These are phyloP conservation scores for Gentiana dahurica DNA, from an alignment of 257 asterid species.

Conservation along the genomic window DNA sequence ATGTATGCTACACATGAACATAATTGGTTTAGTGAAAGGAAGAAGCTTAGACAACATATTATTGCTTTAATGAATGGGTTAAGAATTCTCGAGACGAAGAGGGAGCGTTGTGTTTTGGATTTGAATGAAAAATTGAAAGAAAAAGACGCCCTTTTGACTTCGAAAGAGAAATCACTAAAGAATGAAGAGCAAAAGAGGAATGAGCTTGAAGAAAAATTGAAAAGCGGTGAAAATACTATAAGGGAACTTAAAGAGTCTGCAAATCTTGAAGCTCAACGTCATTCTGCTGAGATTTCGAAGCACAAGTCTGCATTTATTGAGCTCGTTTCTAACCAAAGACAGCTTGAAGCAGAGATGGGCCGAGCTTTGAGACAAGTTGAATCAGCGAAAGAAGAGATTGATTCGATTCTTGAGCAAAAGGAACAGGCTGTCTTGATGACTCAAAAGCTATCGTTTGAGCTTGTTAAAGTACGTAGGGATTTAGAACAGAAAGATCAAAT, in stretches of 20 bases:
- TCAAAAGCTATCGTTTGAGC: constrained; percentile 62
- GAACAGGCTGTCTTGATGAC: constrained; percentile 51
- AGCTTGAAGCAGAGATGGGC: constrained; percentile 85
- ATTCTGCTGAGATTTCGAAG: constrained; percentile 42
- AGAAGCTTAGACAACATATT: constrained; percentile 58
- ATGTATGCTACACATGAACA: constrained; percentile 83
- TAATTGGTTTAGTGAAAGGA: constrained; percentile 65
- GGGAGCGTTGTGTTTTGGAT: constrained; percentile 35
- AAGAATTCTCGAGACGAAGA: constrained; percentile 34
- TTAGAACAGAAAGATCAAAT: constrained; percentile 82
- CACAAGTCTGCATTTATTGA: constrained; percentile 75
- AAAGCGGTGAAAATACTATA: constrained; percentile 27
- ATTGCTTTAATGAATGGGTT: constrained; percentile 53
- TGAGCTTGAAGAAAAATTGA: constrained; percentile 46
- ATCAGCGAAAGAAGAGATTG: constrained; percentile 59
- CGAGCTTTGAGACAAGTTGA: constrained; percentile 74
- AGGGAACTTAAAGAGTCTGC: constrained; percentile 38
- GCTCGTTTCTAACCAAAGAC: constrained; percentile 81
- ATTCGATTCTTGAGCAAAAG: constrained; percentile 50
- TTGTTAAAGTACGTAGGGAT: constrained; percentile 51
- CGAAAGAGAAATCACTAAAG: constrained; percentile 43
- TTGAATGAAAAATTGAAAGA: constrained; percentile 44
- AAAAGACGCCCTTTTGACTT: constrained; percentile 25
- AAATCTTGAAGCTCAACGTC: constrained; percentile 45
- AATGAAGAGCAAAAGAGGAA: constrained; percentile 33